Evolutionary conservation across 805 yeast species (phyloP), one percentile per base, ranked within the genome.

Genomic region (Isabelozyma heimii): DNA sequence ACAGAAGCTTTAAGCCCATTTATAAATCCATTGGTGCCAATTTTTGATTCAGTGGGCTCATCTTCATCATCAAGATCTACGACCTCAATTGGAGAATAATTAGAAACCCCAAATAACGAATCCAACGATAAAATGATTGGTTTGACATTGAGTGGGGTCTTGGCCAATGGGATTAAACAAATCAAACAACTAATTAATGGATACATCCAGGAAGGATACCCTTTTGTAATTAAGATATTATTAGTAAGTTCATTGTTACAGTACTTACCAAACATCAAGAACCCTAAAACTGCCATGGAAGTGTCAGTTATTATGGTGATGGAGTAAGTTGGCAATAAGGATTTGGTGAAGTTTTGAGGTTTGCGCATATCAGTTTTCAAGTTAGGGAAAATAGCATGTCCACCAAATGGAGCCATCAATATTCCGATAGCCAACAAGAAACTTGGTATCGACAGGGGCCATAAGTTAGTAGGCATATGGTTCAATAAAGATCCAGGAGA

Each of bases 81-180:
- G 14, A 24, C 26, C 16, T 28, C 39, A 7, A n/a, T 20, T 5
- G 37, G 15, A n/a, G 46, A 44, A 12, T 45, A 40, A 9, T 60
- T 45, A 1, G 27, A 14, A 24, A 67, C 65, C 48, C 70, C 68
- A 30, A 81, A 64, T n/a, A 83, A 47, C 9, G 75, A 66, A 57
- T 88, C 95, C 37, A 87, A 60, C 0, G 90, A 82, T 1, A 91
- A 76, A 30, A 88, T 80, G 27, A 91, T 83, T 0, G 97, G 97
- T 59, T 90, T 82, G 10, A 91, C 88, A 55, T 85, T 85, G 39
- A 90, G 74, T 0, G 97, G 96, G 1, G 90, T 79, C 59, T 91
- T 91, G 1, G 97, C 89, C 28, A 90, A 65, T 1, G 97, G 96
- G 20, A 91, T 80, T 6, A 89, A 55, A n/a, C 95, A 87, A 79